phyloP scores from a whole-genome alignment of 1,284 basidiomycete genomes.

The Cryptococcus wingfieldii region DNA sequence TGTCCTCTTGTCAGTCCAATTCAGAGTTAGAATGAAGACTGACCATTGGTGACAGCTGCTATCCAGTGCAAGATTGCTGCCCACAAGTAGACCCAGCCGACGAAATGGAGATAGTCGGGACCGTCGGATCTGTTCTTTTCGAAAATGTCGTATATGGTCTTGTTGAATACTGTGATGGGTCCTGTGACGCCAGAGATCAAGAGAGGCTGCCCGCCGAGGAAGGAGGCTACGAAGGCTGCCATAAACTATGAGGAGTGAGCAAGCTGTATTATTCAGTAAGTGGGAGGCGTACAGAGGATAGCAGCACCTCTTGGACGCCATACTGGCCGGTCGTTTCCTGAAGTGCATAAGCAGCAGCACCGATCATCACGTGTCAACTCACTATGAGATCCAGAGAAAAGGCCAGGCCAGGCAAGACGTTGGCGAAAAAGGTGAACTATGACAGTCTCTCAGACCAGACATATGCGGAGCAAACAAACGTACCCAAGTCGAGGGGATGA shows the following conservation, averaged over 20 bases:
- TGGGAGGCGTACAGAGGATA: conserved; percentile 41
- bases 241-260: conserved; percentile 59
- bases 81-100: conserved; percentile 92
- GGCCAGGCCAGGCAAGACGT: conserved; percentile 74
- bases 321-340: conserved; percentile 76
- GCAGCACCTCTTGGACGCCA: conserved; percentile 77
- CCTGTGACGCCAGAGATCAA: conserved; percentile 93
- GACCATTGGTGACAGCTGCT: conserved; percentile 76
- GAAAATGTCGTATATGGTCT: conserved; percentile 79
- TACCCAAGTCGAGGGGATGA: conserved; percentile 48
- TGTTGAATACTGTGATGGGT: conserved; percentile 86
- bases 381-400: conserved; percentile 88
- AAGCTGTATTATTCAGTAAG: neutral
- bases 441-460: neutral
- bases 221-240: conserved; percentile 84
- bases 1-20: conserved; percentile 35
- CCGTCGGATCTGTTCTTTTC: conserved; percentile 21
- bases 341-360: neutral
- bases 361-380: conserved; percentile 3
- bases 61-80: conserved; percentile 88
- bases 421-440: conserved; percentile 47
- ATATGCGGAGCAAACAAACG: conserved; percentile 46
- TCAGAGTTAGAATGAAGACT: conserved; percentile 29
- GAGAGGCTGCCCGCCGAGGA: conserved; percentile 85
- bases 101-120: conserved; percentile 76